These are phyloP conservation scores for Lactarius quietus DNA, from an alignment of 768 basidiomycete species.

Conservation along the genomic window DNA sequence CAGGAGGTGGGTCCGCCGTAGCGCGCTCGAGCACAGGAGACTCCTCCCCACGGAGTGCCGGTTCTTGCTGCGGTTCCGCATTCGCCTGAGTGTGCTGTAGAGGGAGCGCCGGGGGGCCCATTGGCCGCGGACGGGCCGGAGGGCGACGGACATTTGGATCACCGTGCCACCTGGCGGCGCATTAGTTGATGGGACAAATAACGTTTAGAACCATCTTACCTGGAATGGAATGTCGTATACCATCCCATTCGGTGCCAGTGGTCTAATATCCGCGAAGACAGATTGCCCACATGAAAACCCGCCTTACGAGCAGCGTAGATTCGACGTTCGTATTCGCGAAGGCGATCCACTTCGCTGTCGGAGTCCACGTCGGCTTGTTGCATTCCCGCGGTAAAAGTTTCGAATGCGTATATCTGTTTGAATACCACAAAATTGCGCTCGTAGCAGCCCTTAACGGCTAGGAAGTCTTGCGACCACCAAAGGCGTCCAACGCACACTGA, in stretches of 20 bases:
- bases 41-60: constrained; percentile 21
- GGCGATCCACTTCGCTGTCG: constrained; percentile 57
- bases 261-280: constrained; percentile 69
- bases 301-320: constrained; percentile 61
- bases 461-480: constrained; percentile 77
- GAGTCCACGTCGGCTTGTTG: constrained; percentile 37
- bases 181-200: neutral
- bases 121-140: constrained; percentile 23
- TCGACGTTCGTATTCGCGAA: constrained; percentile 70
- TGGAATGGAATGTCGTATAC: constrained; percentile 68
- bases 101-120: constrained; percentile 24
- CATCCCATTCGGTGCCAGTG: constrained; percentile 77
- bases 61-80: constrained; percentile 18
- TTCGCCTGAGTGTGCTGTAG: constrained; percentile 18
- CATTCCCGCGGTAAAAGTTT: constrained; percentile 46
- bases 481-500: constrained; percentile 69
- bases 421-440: constrained; percentile 83
- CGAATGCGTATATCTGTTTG: constrained; percentile 77
- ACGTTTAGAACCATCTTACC: constrained; percentile 39
- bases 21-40: constrained; percentile 20
- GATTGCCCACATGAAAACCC: constrained; percentile 67
- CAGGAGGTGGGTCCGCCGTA: constrained; percentile 21
- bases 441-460: constrained; percentile 81
- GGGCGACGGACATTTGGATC: constrained; percentile 26
- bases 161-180: constrained; percentile 24